phyloP scores from a whole-genome alignment of 1,284 basidiomycete genomes.

The Ustilago lituana region DNA sequence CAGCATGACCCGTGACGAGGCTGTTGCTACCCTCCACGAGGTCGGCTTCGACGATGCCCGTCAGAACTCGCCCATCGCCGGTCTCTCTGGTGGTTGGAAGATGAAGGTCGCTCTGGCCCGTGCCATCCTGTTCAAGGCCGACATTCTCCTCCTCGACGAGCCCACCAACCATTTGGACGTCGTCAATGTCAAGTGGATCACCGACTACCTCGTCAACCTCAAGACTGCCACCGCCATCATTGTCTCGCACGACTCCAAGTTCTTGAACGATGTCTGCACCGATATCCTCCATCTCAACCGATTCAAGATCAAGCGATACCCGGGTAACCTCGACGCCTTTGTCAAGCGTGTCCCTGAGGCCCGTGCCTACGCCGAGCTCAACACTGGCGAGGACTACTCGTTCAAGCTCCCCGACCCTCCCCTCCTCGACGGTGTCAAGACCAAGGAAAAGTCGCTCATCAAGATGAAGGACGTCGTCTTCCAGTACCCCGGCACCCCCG shows the following conservation, averaged over 20 bases:
- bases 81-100: slow-evolving; percentile 68
- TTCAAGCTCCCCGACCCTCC: slow-evolving; percentile 68
- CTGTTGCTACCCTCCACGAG: slow-evolving; percentile 60
- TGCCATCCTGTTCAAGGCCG: slow-evolving; percentile 67
- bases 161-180: slow-evolving; percentile 68
- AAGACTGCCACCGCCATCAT: slow-evolving; percentile 66
- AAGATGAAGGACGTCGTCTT: slow-evolving; percentile 67
- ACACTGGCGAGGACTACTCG: slow-evolving; percentile 66
- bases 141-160: slow-evolving; percentile 67
- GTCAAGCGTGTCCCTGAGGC: slow-evolving; percentile 68
- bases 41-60: slow-evolving; percentile 67
- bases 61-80: slow-evolving; percentile 65
- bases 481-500: slow-evolving; percentile 66
- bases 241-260: slow-evolving; percentile 67
- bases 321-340: slow-evolving; percentile 66
- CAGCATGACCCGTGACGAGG: slow-evolving; percentile 58
- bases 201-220: slow-evolving; percentile 63
- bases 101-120: slow-evolving; percentile 68
- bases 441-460: slow-evolving; percentile 68
- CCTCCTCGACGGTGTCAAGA: slow-evolving; percentile 68
- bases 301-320: slow-evolving; percentile 68
- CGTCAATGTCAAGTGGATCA: slow-evolving; percentile 67
- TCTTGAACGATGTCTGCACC: slow-evolving; percentile 67
- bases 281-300: slow-evolving; percentile 68
- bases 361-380: slow-evolving; percentile 65